Evolutionary conservation across 306 rosid genomes (phyloP).

Genomic region (Adenanthera pavonina): DNA sequence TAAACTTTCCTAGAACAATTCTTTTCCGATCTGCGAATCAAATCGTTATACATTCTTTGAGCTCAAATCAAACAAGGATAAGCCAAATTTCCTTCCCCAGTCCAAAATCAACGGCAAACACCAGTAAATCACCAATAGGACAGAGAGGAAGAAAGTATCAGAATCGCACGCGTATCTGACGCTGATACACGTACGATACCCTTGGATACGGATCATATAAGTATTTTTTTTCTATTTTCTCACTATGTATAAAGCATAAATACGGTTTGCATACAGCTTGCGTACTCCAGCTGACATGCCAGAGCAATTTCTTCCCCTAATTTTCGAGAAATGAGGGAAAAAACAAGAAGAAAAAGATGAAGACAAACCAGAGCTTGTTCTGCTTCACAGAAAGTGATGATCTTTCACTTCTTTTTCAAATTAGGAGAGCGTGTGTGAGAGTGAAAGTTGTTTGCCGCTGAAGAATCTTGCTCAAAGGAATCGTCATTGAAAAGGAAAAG

Average conservation of each 20-base stretch:
- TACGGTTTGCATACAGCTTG: neutral
- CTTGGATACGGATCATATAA: neutral
- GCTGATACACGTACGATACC: neutral
- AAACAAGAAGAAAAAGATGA: too few relatives aligned
- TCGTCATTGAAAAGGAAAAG: neutral
- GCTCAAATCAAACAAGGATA: constrained; percentile 4
- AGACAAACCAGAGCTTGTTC: neutral
- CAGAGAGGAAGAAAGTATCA: neutral
- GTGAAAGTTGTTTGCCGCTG: neutral
- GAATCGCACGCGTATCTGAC: neutral
- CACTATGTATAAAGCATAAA: neutral
- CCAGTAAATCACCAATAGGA: neutral
- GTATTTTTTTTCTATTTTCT: neutral
- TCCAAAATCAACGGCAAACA: neutral
- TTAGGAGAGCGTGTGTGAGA: neutral
- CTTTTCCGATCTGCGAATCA: neutral
- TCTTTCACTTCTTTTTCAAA: neutral
- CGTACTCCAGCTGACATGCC: neutral
- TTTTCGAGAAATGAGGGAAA: too few relatives aligned
- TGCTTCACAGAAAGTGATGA: neutral
- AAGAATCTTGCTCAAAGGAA: neutral
- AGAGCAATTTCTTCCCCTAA: neutral
- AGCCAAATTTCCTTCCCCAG: neutral
- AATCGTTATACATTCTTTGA: neutral
- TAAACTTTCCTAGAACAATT: constrained; percentile 37